Evolutionary conservation across 352 stramenopile species (phyloP), one percentile per base, ranked within the genome.

Genomic region (Plasmopara viticola): DNA sequence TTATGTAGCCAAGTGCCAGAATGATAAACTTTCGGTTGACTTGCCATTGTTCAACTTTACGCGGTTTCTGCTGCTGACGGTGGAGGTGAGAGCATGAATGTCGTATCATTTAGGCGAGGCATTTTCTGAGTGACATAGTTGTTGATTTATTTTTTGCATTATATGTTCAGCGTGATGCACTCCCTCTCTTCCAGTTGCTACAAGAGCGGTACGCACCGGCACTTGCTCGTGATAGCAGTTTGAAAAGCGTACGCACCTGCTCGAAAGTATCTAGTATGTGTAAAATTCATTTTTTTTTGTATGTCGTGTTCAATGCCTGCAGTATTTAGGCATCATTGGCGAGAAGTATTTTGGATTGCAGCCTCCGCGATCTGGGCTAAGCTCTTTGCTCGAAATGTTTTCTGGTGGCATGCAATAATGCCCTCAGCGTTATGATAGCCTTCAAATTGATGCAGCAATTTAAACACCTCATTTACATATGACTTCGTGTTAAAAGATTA

Each of bases 321-420:
- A 94, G 83, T 94, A 91, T 71, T 60, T 94, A 67, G 85, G 71
- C 49, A 68, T 84, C 46, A 91, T 94, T 48, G 84, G 78, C 0
- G 78, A 91, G 55, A 91, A 90, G 66, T 94, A 90, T 49, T 94
- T 90, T 48, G 81, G 81, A 13, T 70, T 94, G 30, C 84, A 94
- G 63, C 84, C 78, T 31, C 81, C 79, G 15, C 77, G 80, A 25
- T 81, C 69, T 35, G 84, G 80, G 29, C 65, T 94, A 18, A 94
- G 80, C 64, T 91, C 84, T 45, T 55, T 94, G 15, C 59, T 94
- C 15, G 83, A 89, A 34, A 90, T 91, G 80, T 91, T 94, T 53
- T 84, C 71, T 12, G 77, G 81, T 42, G 84, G 84, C 29, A 87
- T 90, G 78, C 84, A 77, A 40, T 65, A 66, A 49, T 12, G 30